Conservation (phyloP, 2,329 filamentous ascomycete species). For the Dryadomyces quercivorus region DNA sequence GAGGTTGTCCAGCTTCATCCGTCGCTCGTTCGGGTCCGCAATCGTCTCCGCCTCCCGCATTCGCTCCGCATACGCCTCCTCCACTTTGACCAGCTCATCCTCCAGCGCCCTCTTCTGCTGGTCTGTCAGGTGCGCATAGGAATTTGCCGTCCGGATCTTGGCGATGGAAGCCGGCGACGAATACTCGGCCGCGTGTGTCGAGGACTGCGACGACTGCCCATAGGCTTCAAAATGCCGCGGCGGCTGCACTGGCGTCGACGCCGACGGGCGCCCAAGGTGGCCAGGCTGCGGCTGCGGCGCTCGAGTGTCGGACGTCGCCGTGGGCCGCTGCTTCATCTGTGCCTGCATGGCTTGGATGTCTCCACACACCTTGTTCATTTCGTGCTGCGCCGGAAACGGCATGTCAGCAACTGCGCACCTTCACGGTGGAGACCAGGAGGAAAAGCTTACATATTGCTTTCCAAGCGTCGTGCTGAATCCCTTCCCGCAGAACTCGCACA, state of each 20-base stretch:
- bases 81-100: conserved; percentile 24
- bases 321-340: too few species aligned
- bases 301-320: too few species aligned
- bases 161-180: conserved; percentile 1
- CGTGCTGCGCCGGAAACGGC: conserved; percentile 19
- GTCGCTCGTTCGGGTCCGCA: conserved; percentile 20
- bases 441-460: conserved; percentile 25
- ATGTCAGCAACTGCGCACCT: conserved; percentile 1
- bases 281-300: too few species aligned
- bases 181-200: background rate
- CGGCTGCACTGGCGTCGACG: background rate
- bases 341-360: conserved; percentile 9
- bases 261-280: too few species aligned
- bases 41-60: conserved; percentile 30
- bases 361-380: conserved; percentile 33
- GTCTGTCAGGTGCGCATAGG: conserved; percentile 31
- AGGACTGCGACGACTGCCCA: background rate
- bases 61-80: conserved; percentile 25
- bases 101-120: conserved; percentile 19
- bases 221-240: background rate
- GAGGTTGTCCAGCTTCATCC: conserved; percentile 25
- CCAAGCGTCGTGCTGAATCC: conserved; percentile 29
- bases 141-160: conserved; percentile 16
- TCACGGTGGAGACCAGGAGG: background rate
- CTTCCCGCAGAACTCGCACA: conserved; percentile 33